Conservation (phyloP, 345 rosid species). For the Lepidium africanum region DNA sequence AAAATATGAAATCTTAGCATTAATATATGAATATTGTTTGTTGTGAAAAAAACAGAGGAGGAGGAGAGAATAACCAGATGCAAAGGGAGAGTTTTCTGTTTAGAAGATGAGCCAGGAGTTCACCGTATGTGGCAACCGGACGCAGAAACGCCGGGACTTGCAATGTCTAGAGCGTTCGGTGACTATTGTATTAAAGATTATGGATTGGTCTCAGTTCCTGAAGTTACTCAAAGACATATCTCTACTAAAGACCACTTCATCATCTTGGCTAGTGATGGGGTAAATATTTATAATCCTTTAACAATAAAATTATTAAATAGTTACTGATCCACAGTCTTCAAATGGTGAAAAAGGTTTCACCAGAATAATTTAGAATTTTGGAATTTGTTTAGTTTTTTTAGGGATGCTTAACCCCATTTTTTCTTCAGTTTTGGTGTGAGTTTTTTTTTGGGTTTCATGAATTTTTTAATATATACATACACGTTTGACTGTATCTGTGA, state of each 20-base stretch:
- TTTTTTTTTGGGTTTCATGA: too few relatives aligned
- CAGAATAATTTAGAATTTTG: neutral
- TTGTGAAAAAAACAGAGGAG: constrained; percentile 48
- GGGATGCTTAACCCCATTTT: neutral
- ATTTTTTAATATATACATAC: too few relatives aligned
- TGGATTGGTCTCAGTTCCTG: constrained; percentile 84
- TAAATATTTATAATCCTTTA: constrained; percentile 22
- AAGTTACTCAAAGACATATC: constrained; percentile 73
- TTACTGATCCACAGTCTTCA: neutral
- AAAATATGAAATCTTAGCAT: neutral
- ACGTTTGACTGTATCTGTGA: too few relatives aligned
- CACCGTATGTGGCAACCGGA: constrained; percentile 90
- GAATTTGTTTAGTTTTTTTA: neutral
- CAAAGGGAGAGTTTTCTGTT: constrained; percentile 72
- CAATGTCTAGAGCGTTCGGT: constrained; percentile 98
- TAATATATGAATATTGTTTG: neutral
- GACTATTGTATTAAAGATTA: constrained; percentile 81
- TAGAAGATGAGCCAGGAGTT: constrained; percentile 83
- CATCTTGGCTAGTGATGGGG: constrained; percentile 90
- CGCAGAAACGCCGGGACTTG: constrained; percentile 72
- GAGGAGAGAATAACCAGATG: constrained; percentile 67
- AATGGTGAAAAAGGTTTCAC: neutral
- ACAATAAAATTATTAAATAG: neutral
- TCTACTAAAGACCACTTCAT: constrained; percentile 70
- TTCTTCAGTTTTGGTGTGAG: neutral